A percentile compares a stretch with the other conserved stretches of the same genome.
phyloP scores from a whole-genome alignment of 306 rosid species.

The Pterocarpus santalinus region DNA sequence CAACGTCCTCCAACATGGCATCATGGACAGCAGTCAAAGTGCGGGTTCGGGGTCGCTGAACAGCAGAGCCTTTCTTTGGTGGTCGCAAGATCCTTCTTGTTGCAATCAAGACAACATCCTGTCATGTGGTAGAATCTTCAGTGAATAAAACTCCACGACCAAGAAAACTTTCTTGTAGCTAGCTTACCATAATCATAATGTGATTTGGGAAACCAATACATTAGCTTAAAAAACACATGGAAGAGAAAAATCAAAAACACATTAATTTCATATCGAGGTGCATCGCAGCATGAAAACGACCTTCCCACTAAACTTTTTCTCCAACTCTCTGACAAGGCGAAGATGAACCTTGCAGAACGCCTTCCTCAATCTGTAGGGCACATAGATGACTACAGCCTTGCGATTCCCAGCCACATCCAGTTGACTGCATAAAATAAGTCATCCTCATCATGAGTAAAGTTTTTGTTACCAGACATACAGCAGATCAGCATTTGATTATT shows the following conservation, averaged over 20 bases:
- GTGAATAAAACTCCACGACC: neutral
- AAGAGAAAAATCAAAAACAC: neutral
- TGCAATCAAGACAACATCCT: no score
- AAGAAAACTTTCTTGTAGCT: neutral
- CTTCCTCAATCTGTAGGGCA: slow-evolving; percentile 77
- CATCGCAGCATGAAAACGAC: slow-evolving; percentile 40
- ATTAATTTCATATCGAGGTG: neutral
- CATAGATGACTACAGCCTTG: slow-evolving; percentile 76
- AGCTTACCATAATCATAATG: neutral
- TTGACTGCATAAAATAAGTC: slow-evolving; percentile 54
- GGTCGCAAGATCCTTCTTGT: no score
- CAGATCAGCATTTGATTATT: neutral
- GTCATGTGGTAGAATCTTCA: neutral
- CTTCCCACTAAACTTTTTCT: slow-evolving; percentile 85
- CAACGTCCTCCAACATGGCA: no score
- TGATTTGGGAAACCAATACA: neutral
- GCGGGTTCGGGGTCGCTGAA: no score
- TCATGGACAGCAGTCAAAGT: no score
- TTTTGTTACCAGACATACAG: neutral
- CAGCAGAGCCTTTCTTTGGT: no score
- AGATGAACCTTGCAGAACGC: slow-evolving; percentile 74
- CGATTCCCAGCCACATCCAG: slow-evolving; percentile 70
- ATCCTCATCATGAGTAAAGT: neutral
- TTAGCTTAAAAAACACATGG: neutral
- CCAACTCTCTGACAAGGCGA: slow-evolving; percentile 78